These are phyloP conservation scores for Cystobasidium onofrii DNA, from an alignment of 768 basidiomycete species.

Conservation along the genomic window DNA sequence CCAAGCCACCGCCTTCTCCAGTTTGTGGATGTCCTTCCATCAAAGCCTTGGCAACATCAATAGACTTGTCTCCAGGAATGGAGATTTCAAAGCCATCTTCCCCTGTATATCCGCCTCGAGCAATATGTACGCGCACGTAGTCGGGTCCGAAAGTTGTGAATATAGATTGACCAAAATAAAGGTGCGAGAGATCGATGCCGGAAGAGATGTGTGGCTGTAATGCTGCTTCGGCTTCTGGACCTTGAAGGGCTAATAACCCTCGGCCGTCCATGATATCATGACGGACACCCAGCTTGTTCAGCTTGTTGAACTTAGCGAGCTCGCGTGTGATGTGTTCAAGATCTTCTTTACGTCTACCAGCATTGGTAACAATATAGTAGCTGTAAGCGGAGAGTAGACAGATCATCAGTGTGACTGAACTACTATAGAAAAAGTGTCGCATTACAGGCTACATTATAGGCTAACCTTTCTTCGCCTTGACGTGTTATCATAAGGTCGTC, in stretches of 20 bases:
- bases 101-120: slow-evolving; percentile 92
- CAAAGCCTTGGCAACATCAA: slow-evolving; percentile 45
- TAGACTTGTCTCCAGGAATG: slow-evolving; percentile 18
- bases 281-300: slow-evolving; percentile 54
- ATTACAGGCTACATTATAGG: too few species aligned
- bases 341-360: slow-evolving; percentile 73
- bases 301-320: slow-evolving; percentile 68
- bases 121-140: slow-evolving; percentile 53
- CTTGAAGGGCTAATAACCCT: slow-evolving; percentile 87
- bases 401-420: too few species aligned
- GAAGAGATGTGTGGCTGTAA: slow-evolving; percentile 52
- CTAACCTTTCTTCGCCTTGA: slow-evolving; percentile 40
- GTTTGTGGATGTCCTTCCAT: slow-evolving; percentile 52
- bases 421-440: too few species aligned
- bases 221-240: slow-evolving; percentile 71
- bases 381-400: slow-evolving; percentile 49
- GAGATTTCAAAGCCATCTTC: slow-evolving; percentile 85
- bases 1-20: slow-evolving; percentile 50
- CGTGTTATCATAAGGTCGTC: slow-evolving; percentile 77
- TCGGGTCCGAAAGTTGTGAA: slow-evolving; percentile 59
- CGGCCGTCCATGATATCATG: slow-evolving; percentile 71
- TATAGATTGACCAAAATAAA: slow-evolving; percentile 78
- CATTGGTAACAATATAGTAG: slow-evolving; percentile 95
- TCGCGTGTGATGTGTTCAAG: slow-evolving; percentile 65
- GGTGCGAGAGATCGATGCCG: slow-evolving; percentile 55